phyloP scores from a whole-genome alignment of 805 yeast genomes.

The Pichia nanzhaoensis region DNA sequence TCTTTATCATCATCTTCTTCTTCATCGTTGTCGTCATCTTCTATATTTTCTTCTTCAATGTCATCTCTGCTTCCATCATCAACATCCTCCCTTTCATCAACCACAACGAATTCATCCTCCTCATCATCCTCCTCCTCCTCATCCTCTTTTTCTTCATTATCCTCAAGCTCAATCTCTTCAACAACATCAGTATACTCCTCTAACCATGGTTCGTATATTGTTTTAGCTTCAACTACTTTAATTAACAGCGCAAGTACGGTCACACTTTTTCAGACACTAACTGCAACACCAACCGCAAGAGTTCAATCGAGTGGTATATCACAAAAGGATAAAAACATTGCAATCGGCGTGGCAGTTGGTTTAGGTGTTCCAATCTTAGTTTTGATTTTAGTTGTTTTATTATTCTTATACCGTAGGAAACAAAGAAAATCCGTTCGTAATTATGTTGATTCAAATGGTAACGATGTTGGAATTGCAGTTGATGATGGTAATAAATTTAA shows the following conservation, averaged over 20 bases:
- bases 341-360: conserved; percentile 67
- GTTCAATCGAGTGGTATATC: conserved; percentile 37
- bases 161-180: conserved; percentile 9
- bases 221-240: conserved; percentile 19
- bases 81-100: not conserved
- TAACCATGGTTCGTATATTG: conserved; percentile 14
- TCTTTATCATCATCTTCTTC: conserved; percentile 6
- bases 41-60: conserved; percentile 5
- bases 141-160: conserved; percentile 12
- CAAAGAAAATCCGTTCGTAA: conserved; percentile 17
- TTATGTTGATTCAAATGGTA: conserved; percentile 31
- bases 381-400: conserved; percentile 16
- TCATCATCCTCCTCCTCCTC: conserved; percentile 10
- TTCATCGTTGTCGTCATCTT: not conserved
- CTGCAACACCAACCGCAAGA: conserved; percentile 22
- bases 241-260: conserved; percentile 17
- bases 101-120: conserved; percentile 1
- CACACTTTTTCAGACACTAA: conserved; percentile 15
- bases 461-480: conserved; percentile 26
- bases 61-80: conserved; percentile 8
- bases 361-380: conserved; percentile 58
- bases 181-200: conserved; percentile 13
- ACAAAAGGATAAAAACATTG: conserved; percentile 39
- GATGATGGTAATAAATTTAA: conserved; percentile 22
- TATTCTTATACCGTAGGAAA: conserved; percentile 17